Percentiles rank a stretch among this genome's conserved stretches.
These are phyloP conservation scores for Boletus vinaceobasis DNA, from an alignment of 768 basidiomycete species.

Conservation along the genomic window DNA sequence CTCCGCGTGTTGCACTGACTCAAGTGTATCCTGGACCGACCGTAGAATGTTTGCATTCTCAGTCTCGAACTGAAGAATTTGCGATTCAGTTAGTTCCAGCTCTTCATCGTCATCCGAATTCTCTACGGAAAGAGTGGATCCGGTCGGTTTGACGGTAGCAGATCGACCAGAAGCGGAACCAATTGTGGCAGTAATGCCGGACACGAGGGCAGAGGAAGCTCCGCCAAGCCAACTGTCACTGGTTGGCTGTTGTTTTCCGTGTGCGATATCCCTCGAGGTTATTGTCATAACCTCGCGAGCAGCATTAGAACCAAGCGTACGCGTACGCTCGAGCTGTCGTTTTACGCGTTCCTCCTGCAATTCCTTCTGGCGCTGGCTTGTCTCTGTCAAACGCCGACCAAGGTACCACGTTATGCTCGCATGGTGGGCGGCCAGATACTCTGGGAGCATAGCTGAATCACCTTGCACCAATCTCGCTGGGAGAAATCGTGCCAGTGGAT, in stretches of 20 bases:
- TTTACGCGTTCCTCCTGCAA: constrained; percentile 94
- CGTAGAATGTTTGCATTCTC: constrained; percentile 88
- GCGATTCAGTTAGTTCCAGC: constrained; percentile 76
- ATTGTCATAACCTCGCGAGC: constrained; percentile 57
- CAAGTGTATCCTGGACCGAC: constrained; percentile 80
- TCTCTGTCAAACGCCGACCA: constrained; percentile 72
- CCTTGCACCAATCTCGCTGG: constrained; percentile 67
- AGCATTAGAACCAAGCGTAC: constrained; percentile 79
- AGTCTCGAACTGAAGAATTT: constrained; percentile 88
- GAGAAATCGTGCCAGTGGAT: constrained; percentile 65
- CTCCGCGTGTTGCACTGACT: constrained; percentile 90
- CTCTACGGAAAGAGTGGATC: constrained; percentile 35
- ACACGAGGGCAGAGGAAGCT: constrained; percentile 51
- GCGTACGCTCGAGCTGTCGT: constrained; percentile 80
- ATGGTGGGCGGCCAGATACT: constrained; percentile 84
- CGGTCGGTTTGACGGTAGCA: constrained; percentile 25
- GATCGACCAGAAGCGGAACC: constrained; percentile 41
- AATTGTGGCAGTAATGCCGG: constrained; percentile 58
- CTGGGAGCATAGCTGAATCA: constrained; percentile 48
- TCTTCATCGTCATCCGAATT: constrained; percentile 67
- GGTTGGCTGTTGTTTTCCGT: constrained; percentile 15
- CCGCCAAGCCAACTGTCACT: constrained; percentile 60
- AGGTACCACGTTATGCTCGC: constrained; percentile 92
- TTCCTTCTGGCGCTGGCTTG: constrained; percentile 75
- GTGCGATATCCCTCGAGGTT: constrained; percentile 29